Conservation (phyloP, 106 monocot species). For the Apostasia shenzhenica region DNA sequence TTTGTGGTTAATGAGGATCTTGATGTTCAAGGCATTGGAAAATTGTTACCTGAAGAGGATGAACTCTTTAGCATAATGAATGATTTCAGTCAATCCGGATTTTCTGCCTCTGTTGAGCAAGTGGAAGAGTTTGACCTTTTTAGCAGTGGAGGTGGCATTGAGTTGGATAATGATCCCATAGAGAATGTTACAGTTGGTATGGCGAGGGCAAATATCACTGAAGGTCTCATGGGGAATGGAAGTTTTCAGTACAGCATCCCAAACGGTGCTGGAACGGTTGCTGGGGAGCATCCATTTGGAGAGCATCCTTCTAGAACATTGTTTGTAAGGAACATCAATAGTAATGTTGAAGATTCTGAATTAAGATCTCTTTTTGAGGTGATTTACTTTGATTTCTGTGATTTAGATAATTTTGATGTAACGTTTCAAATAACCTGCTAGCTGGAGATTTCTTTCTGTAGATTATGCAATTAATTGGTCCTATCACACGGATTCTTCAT, state of each 20-base stretch:
- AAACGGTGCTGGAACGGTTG: conserved; percentile 56
- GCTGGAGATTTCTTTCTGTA: too few relatives aligned
- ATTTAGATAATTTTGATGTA: not conserved
- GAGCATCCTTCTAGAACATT: conserved; percentile 95
- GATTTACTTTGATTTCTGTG: not conserved
- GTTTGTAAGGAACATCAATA: conserved; percentile 85
- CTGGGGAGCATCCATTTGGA: conserved; percentile 87
- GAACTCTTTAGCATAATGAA: conserved; percentile 64
- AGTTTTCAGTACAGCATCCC: conserved; percentile 34
- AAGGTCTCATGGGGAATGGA: conserved; percentile 44
- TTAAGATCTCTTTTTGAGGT: conserved; percentile 77
- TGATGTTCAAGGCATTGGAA: conserved; percentile 38
- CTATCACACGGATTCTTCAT: too few relatives aligned
- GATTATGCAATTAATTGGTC: too few relatives aligned
- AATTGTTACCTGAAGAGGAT: conserved; percentile 73
- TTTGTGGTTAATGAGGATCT: conserved; percentile 33
- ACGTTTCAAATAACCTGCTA: too few relatives aligned
- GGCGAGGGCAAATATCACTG: conserved; percentile 37
- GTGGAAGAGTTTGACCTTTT: conserved; percentile 79
- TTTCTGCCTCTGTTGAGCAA: conserved; percentile 46
- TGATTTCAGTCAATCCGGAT: conserved; percentile 49
- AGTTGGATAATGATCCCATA: conserved; percentile 60
- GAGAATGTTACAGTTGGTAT: conserved; percentile 35
- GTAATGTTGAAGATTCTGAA: conserved; percentile 91
- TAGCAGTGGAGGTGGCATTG: conserved; percentile 73